Evolutionary conservation across 2,329 filamentous ascomycete species (phyloP), one percentile per base, ranked within the genome.

Genomic region (Verticillium isaacii): DNA sequence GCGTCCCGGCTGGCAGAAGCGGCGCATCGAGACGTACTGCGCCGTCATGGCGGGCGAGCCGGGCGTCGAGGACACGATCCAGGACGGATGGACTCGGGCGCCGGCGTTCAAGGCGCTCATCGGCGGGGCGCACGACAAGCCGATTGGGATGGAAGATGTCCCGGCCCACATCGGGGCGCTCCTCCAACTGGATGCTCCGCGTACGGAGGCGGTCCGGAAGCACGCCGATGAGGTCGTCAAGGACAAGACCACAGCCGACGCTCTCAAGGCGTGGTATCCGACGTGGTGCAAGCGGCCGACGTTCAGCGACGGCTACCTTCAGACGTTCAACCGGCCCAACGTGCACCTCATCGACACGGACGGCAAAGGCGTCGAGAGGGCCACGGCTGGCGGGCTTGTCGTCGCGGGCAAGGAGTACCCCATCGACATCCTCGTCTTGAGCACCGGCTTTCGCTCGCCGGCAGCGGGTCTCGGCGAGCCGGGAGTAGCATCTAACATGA

Each of bases 271-370:
- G 0, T 87, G 83, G 82, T 89, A 89, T 67, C 79, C 82, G 0
- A 72, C 73, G 0, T 87, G 82, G 80, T 89, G 87, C 75, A 89
- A 89, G 70, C 80, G 87, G 0, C 85, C 86, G 0, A 81, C 77
- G 50, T 89, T 88, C 71, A 84, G 85, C 71, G 84, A 89, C 66
- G 77, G 80, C 5, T 89, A 86, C 66, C 78, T 89, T 0, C 68
- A 76, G 2, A 66, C 80, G 0, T 89, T 89, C 78, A 90, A 90
- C 71, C 69, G 68, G 34, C 71, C 77, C 0, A 82, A 86, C 66
- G 86, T 90, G 3, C 77, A 78, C 6, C 80, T 90, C 0, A 75
- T 89, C 17, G 84, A 89, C 68, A 89, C 85, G 0, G 72, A 82
- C 34, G 84, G 82, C 5, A 76, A 78, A 63, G 84, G 85, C 7